A percentile compares a stretch with the other conserved stretches of the same genome.
These are phyloP conservation scores for Plasmodium gallinaceum DNA, from an alignment of 169 alveolate genomes.

Conservation along the genomic window DNA sequence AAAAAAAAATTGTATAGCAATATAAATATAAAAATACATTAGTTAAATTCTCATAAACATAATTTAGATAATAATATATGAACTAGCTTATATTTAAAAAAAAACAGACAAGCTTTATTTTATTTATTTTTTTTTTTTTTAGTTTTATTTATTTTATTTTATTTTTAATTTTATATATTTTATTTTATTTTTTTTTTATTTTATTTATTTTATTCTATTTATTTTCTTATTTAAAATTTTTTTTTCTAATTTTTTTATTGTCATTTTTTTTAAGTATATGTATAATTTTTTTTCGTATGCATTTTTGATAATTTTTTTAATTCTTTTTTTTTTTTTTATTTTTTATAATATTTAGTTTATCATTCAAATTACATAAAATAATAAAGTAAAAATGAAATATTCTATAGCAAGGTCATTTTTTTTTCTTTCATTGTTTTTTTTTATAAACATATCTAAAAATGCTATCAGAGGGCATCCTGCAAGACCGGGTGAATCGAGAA, in stretches of 20 bases:
- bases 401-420: background rate
- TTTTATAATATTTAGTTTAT: background rate
- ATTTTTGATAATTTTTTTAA: background rate
- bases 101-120: no score
- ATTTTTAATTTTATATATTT: no score
- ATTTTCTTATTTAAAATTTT: background rate
- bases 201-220: background rate
- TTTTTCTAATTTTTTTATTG: no score
- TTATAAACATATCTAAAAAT: background rate
- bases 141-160: no score
- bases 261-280: no score
- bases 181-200: background rate
- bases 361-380: background rate
- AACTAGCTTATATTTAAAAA: no score
- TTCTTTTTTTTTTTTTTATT: conserved; percentile 9
- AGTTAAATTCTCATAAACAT: no score
- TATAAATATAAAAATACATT: no score
- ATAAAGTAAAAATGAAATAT: conserved; percentile 1
- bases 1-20: no score
- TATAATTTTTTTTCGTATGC: background rate
- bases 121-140: no score
- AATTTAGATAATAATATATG: no score
- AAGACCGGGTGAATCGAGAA: conserved; percentile 15
- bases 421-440: background rate
- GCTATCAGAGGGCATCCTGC: conserved; percentile 1